Conservation (phyloP, 768 basidiomycete genomes). For the Rossbeevera mucosa region DNA sequence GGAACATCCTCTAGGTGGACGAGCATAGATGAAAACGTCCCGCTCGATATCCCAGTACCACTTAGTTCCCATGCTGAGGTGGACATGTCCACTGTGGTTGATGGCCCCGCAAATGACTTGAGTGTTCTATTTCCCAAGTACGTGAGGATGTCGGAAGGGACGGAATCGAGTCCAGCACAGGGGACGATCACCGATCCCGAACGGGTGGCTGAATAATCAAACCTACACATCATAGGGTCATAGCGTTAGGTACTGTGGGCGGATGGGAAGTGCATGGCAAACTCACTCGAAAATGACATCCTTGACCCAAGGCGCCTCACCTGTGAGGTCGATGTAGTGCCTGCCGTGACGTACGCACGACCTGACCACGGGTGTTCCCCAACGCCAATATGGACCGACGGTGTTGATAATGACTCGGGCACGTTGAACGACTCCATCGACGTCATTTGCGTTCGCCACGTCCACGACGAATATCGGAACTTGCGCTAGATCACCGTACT, state of each 20-base stretch:
- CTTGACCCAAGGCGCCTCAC: conserved; percentile 64
- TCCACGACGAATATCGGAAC: conserved; percentile 54
- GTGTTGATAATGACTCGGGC: conserved; percentile 71
- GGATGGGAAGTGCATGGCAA: conserved; percentile 5
- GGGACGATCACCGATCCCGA: conserved; percentile 75
- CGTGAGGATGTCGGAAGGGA: conserved; percentile 68
- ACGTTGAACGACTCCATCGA: conserved; percentile 54
- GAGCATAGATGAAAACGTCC: conserved; percentile 36
- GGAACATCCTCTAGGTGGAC: conserved; percentile 32
- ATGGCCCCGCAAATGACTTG: conserved; percentile 39
- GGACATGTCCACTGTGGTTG: conserved; percentile 47
- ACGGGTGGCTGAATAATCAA: conserved; percentile 66
- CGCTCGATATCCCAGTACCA: conserved; percentile 33
- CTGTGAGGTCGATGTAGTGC: conserved; percentile 85
- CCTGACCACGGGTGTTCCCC: conserved; percentile 72
- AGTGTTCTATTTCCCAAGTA: conserved; percentile 69
- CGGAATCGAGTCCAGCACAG: conserved; percentile 70
- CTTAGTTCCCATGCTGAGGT: conserved; percentile 43
- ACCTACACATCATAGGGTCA: conserved; percentile 37
- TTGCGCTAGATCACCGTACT: conserved; percentile 38
- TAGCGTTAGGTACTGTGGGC: conserved; percentile 8
- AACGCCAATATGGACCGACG: conserved; percentile 70
- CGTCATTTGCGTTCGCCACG: conserved; percentile 46
- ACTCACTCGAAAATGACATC: conserved; percentile 58
- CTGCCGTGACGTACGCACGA: conserved; percentile 70